Conservation (phyloP, 495 filamentous ascomycete genomes). For the Penicillium longicatenatum region DNA sequence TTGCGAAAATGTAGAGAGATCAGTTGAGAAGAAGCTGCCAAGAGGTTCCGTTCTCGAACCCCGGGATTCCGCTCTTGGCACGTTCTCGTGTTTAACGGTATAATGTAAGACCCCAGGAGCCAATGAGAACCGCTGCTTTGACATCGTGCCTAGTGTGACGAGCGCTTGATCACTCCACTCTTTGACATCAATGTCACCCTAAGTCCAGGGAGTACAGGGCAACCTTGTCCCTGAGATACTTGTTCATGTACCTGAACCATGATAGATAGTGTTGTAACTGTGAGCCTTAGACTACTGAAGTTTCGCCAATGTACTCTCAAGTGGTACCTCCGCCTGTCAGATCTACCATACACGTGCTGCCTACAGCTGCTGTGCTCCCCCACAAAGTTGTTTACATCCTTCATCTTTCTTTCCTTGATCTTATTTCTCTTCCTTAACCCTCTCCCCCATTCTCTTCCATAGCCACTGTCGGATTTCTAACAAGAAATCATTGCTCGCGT, state of each 20-base stretch:
- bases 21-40: neutral
- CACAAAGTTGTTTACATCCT: neutral
- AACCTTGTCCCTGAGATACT: neutral
- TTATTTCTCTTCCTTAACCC: neutral
- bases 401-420: neutral
- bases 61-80: neutral
- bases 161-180: slow-evolving; percentile 1
- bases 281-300: neutral
- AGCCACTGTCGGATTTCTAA: neutral
- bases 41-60: neutral
- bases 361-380: neutral
- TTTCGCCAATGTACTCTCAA: neutral
- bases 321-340: neutral
- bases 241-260: neutral
- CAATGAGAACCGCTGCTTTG: neutral
- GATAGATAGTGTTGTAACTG: neutral
- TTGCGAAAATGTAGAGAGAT: slow-evolving; percentile 19
- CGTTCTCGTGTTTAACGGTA: too few relatives aligned
- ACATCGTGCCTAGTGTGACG: slow-evolving; percentile 4
- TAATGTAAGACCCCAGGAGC: too few relatives aligned
- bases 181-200: neutral
- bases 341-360: neutral
- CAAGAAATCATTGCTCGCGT: neutral
- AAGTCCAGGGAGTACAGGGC: neutral
- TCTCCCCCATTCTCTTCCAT: neutral